A percentile compares a stretch with the other conserved stretches of the same genome.
Conservation (phyloP, 306 rosid genomes). For the Macrotyloma uniflorum region DNA sequence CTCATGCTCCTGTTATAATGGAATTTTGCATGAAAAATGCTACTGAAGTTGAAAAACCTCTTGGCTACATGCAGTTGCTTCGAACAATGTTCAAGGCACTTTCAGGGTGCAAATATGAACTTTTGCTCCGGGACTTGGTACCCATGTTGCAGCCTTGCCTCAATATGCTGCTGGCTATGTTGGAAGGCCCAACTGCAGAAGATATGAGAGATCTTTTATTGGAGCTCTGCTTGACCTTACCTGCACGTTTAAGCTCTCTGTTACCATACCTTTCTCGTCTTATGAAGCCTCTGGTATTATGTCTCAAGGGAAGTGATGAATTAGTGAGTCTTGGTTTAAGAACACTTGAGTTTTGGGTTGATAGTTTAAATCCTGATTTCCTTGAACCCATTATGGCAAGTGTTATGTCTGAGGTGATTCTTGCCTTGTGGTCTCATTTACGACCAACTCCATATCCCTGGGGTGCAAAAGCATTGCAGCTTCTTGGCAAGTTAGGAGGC, state of each 20-base stretch:
- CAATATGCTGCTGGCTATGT: constrained; percentile 90
- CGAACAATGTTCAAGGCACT: constrained; percentile 85
- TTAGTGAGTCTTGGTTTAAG: constrained; percentile 90
- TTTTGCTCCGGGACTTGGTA: constrained; percentile 88
- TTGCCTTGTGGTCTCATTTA: constrained; percentile 96
- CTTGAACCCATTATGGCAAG: constrained; percentile 98
- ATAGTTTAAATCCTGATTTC: constrained; percentile 98
- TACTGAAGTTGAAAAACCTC: constrained; percentile 93
- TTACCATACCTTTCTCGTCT: constrained; percentile 91
- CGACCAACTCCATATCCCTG: constrained; percentile 87
- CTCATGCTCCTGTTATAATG: constrained; percentile 93
- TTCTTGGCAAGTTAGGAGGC: constrained; percentile 97
- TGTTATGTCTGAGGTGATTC: constrained; percentile 91
- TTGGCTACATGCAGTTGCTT: constrained; percentile 94
- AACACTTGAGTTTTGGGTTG: constrained; percentile 98
- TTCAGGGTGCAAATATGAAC: constrained; percentile 93
- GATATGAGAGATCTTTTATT: constrained; percentile 93
- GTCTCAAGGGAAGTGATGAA: constrained; percentile 91
- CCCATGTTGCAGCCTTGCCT: constrained; percentile 95
- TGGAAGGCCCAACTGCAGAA: constrained; percentile 97
- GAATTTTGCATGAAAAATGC: constrained; percentile 96
- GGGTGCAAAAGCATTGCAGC: constrained; percentile 99
- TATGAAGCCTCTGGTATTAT: constrained; percentile 94
- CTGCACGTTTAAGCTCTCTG: constrained; percentile 95
- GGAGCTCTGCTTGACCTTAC: constrained; percentile 96